Evolutionary conservation across 768 basidiomycete genomes (phyloP).

Genomic region (Mycena pura): DNA sequence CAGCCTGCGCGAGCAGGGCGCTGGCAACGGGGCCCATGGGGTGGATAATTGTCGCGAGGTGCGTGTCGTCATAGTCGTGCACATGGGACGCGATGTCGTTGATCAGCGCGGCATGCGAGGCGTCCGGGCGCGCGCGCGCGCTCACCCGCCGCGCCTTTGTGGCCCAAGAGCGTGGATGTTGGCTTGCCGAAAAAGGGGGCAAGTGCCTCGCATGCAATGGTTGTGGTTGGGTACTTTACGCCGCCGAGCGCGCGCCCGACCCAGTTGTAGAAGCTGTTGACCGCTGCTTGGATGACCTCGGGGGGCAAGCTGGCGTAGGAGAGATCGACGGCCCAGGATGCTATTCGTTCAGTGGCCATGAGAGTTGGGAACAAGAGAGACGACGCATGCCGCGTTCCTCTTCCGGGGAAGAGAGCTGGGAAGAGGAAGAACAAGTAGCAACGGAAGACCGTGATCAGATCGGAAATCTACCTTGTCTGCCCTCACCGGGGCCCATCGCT

Average conservation of each 20-base stretch:
- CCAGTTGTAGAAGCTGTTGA: conserved; percentile 33
- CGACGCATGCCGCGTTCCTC: no score
- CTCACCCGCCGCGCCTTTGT: no score
- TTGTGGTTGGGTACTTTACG: conserved; percentile 25
- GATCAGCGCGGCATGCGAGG: conserved; percentile 30
- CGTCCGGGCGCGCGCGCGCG: conserved; percentile 27
- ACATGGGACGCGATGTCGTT: conserved; percentile 34
- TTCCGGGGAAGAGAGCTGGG: no score
- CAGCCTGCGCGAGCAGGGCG: conserved; percentile 29
- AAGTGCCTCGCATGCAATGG: conserved; percentile 23
- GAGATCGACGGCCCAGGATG: conserved; percentile 30
- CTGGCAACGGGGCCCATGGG: conserved; percentile 31
- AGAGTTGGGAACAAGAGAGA: conserved; percentile 1
- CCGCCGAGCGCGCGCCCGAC: conserved; percentile 33
- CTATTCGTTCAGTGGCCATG: conserved; percentile 32
- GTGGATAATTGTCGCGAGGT: conserved; percentile 32
- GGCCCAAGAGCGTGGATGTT: conserved; percentile 27
- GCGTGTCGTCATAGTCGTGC: conserved; percentile 35
- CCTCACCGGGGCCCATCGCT: no score
- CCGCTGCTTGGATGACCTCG: conserved; percentile 27
- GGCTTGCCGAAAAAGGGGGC: conserved; percentile 28
- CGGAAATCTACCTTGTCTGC: no score
- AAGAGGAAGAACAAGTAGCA: no score
- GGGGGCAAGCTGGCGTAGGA: conserved; percentile 25
- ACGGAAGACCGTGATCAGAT: no score